Percentiles rank a stretch among this genome's conserved stretches.
These are phyloP conservation scores for Aspergillus sp. DNA, from an alignment of 2,329 filamentous ascomycete species.

Conservation along the genomic window DNA sequence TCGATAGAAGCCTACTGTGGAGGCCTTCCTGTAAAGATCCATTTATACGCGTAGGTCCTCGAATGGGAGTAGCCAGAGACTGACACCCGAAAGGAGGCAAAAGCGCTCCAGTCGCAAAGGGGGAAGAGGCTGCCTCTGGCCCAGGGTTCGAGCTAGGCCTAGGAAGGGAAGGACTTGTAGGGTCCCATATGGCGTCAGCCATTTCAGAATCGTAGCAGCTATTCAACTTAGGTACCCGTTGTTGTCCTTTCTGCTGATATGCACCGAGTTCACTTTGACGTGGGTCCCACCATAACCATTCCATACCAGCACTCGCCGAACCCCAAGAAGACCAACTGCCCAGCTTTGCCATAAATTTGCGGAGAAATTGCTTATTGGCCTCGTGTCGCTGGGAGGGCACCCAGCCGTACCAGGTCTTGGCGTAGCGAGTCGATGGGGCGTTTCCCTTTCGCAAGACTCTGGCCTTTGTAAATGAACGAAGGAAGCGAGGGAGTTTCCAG, in stretches of 20 bases:
- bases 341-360: slow-evolving; percentile 20
- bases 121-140: neutral
- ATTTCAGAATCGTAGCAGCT: slow-evolving; percentile 26
- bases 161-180: slow-evolving; percentile 13
- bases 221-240: slow-evolving; percentile 28
- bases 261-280: slow-evolving; percentile 24
- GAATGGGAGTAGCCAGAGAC: neutral
- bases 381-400: slow-evolving; percentile 33
- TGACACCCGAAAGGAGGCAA: neutral
- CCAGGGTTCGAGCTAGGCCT: slow-evolving; percentile 3
- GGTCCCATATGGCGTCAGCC: slow-evolving; percentile 29
- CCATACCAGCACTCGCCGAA: slow-evolving; percentile 35
- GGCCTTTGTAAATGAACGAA: slow-evolving; percentile 36
- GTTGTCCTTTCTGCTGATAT: slow-evolving; percentile 18
- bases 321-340: slow-evolving; percentile 34
- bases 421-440: slow-evolving; percentile 32
- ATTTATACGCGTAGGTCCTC: neutral
- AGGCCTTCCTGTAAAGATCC: neutral
- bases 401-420: slow-evolving; percentile 46
- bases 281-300: slow-evolving; percentile 45
- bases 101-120: slow-evolving; percentile 12
- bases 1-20: neutral
- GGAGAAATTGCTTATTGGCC: slow-evolving; percentile 26
- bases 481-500: slow-evolving; percentile 40
- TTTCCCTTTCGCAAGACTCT: slow-evolving; percentile 35